Percentiles rank a stretch among this genome's conserved stretches.
Evolutionary conservation across 1,284 basidiomycete species (phyloP).

Genomic region (Cutaneotrichosporon dermatis): DNA sequence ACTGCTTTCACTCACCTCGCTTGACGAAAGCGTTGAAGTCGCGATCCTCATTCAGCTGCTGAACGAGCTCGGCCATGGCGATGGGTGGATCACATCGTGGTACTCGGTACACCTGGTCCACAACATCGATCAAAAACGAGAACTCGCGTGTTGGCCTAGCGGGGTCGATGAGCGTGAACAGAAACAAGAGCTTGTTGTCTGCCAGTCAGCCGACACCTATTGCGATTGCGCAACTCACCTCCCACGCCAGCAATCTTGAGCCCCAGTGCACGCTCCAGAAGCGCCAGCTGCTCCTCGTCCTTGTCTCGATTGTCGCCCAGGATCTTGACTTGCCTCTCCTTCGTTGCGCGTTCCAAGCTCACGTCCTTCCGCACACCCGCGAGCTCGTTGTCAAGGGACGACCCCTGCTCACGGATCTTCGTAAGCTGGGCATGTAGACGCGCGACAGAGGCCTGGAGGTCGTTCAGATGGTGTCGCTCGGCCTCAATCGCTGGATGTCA

Average conservation of each 20-base stretch:
- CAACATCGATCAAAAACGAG: conserved; percentile 69
- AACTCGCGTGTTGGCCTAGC: conserved; percentile 61
- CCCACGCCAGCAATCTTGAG: conserved; percentile 71
- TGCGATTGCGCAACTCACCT: conserved; percentile 38
- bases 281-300: conserved; percentile 57
- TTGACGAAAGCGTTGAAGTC: conserved; percentile 46
- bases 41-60: conserved; percentile 41
- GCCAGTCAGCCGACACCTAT: conserved; percentile 1
- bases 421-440: conserved; percentile 34
- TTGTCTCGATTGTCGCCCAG: conserved; percentile 59
- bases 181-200: conserved; percentile 65
- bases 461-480: conserved; percentile 35
- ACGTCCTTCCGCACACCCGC: conserved; percentile 28
- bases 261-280: conserved; percentile 59
- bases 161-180: conserved; percentile 65
- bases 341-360: conserved; percentile 53
- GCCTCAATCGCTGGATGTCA: conserved; percentile 33
- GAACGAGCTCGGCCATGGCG: conserved; percentile 33
- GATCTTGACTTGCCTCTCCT: conserved; percentile 61
- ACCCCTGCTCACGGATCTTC: conserved; percentile 33
- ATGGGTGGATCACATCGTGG: conserved; percentile 44
- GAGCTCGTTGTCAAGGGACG: conserved; percentile 36
- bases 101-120: conserved; percentile 56
- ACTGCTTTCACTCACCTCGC: conserved; percentile 26
- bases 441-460: conserved; percentile 30